A percentile compares a stretch with the other conserved stretches of the same genome.
These are phyloP conservation scores for Talaromyces funiculosus DNA, from an alignment of 2,329 filamentous ascomycete species.

Conservation along the genomic window DNA sequence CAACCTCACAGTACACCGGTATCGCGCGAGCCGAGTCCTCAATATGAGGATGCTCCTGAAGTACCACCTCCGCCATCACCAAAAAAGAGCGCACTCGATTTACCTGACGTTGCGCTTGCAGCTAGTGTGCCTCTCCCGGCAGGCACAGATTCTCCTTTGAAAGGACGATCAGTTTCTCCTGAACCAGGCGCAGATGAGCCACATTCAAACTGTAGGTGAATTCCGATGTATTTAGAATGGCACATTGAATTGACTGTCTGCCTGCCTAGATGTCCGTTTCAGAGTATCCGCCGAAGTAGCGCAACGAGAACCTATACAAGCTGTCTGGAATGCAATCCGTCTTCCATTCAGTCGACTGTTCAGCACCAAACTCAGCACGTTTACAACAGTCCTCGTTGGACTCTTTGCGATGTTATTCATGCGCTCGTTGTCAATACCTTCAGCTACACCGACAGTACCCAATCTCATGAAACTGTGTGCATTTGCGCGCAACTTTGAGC, in stretches of 20 bases:
- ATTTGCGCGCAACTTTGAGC: slow-evolving; percentile 86
- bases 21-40: slow-evolving; percentile 55
- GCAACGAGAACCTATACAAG: slow-evolving; percentile 78
- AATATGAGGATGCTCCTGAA: slow-evolving; percentile 54
- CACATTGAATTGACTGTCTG: not conserved
- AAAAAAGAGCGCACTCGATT: slow-evolving; percentile 27
- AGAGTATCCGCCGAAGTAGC: slow-evolving; percentile 81
- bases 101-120: slow-evolving; percentile 47
- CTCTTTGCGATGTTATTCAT: slow-evolving; percentile 61
- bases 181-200: slow-evolving; percentile 25
- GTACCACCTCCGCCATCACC: slow-evolving; percentile 27
- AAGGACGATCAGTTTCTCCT: slow-evolving; percentile 53
- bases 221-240: not conserved
- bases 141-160: slow-evolving; percentile 52
- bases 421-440: slow-evolving; percentile 64
- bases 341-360: slow-evolving; percentile 43
- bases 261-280: slow-evolving; percentile 56
- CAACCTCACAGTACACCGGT: slow-evolving; percentile 41
- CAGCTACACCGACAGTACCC: slow-evolving; percentile 60
- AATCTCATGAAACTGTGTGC: slow-evolving; percentile 88
- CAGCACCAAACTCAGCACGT: slow-evolving; percentile 62
- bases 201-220: slow-evolving; percentile 14
- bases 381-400: slow-evolving; percentile 56
- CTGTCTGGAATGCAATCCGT: slow-evolving; percentile 60
- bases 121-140: slow-evolving; percentile 54